phyloP scores from a whole-genome alignment of 495 filamentous ascomycete species.

The Penicillium coffeae region DNA sequence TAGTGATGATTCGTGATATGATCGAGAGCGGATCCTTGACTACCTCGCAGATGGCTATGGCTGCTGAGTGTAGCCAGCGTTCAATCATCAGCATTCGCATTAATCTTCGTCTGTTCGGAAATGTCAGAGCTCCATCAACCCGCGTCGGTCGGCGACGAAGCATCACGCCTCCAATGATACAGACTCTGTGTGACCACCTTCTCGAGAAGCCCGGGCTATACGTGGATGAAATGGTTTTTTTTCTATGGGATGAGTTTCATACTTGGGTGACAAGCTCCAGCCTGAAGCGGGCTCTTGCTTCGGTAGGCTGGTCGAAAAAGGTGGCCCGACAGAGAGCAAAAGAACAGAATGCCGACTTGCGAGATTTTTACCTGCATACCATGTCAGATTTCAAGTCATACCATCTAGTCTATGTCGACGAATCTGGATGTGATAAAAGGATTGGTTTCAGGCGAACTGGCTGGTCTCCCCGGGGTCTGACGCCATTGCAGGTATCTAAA shows the following conservation, averaged over 20 bases:
- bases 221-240: conserved; percentile 15
- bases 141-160: conserved; percentile 6
- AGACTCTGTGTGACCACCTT: conserved; percentile 14
- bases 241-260: conserved; percentile 13
- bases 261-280: conserved; percentile 1
- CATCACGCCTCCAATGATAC: conserved; percentile 19
- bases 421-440: conserved; percentile 5
- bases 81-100: conserved; percentile 18
- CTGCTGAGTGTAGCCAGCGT: conserved; percentile 15
- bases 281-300: conserved; percentile 7
- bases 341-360: conserved; percentile 5
- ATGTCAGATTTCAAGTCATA: conserved; percentile 5
- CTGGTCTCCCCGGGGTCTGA: neutral
- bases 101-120: conserved; percentile 23
- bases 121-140: conserved; percentile 20
- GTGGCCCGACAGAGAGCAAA: conserved; percentile 9
- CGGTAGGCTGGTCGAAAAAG: conserved; percentile 12
- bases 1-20: conserved; percentile 15
- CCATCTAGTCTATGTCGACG: conserved; percentile 3
- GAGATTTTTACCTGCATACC: conserved; percentile 4
- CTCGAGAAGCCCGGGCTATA: conserved; percentile 16
- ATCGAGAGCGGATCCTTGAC: conserved; percentile 17
- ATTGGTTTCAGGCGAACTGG: conserved; percentile 3
- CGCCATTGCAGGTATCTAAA: conserved; percentile 1
- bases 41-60: conserved; percentile 17